phyloP scores from a whole-genome alignment of 139 green algal species.

The Astrephomene gubernaculifera region DNA sequence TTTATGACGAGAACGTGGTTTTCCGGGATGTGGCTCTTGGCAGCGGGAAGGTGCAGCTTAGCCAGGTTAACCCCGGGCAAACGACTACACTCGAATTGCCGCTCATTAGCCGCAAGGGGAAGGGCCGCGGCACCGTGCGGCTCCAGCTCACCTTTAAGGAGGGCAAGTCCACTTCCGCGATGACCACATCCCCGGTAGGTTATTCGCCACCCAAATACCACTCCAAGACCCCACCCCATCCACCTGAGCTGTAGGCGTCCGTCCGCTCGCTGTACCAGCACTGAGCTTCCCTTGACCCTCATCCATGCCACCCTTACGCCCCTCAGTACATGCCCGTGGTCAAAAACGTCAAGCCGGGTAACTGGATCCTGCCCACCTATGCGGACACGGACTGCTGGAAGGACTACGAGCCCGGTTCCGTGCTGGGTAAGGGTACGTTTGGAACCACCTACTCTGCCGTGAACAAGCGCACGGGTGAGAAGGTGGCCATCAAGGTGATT shows the following conservation, averaged over 20 bases:
- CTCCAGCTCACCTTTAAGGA: constrained; percentile 47
- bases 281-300: too few species aligned
- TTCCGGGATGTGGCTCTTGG: constrained; percentile 56
- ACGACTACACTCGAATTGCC: constrained; percentile 10
- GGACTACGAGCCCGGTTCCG: constrained; percentile 65
- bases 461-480: constrained; percentile 59
- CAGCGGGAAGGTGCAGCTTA: constrained; percentile 44
- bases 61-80: background rate
- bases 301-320: too few species aligned
- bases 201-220: too few species aligned
- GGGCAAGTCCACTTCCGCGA: constrained; percentile 8
- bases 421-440: constrained; percentile 81
- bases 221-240: too few species aligned
- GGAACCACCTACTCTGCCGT: constrained; percentile 72
- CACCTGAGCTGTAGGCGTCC: too few species aligned
- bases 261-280: too few species aligned
- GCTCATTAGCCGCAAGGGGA: constrained; percentile 48
- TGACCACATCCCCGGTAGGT: background rate
- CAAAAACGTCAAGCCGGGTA: constrained; percentile 37
- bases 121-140: constrained; percentile 35
- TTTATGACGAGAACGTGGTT: constrained; percentile 62
- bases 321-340: constrained; percentile 5
- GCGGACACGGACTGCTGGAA: constrained; percentile 68
- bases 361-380: constrained; percentile 67
- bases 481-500: constrained; percentile 76